Percentiles rank a stretch among this genome's conserved stretches.
These are phyloP conservation scores for Candida parachauliodes DNA, from an alignment of 805 yeast genomes.

Conservation along the genomic window DNA sequence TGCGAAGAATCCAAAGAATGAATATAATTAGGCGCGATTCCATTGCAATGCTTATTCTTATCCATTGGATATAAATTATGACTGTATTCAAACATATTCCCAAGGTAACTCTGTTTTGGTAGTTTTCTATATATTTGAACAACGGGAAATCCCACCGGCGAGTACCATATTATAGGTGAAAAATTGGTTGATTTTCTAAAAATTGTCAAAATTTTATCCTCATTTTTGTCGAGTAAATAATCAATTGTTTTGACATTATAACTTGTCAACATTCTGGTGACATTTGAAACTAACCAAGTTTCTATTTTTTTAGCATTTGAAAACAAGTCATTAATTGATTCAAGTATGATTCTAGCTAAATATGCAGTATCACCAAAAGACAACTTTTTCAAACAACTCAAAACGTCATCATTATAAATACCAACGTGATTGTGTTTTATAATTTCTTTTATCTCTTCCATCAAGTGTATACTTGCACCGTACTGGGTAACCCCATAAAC, in stretches of 20 bases:
- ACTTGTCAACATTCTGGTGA: conserved; percentile 26
- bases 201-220: neutral
- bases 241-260: conserved; percentile 16
- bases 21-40: conserved; percentile 41
- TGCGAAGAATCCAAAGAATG: conserved; percentile 42
- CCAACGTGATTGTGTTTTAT: conserved; percentile 12
- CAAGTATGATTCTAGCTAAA: conserved; percentile 19
- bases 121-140: conserved; percentile 29
- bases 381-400: neutral
- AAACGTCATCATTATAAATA: conserved; percentile 9
- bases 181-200: conserved; percentile 18
- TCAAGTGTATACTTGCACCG: conserved; percentile 36
- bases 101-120: conserved; percentile 15
- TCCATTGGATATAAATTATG: conserved; percentile 21
- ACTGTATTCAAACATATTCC: neutral
- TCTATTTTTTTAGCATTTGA: conserved; percentile 31
- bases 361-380: conserved; percentile 10
- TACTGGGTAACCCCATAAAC: conserved; percentile 41
- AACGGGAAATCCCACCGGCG: conserved; percentile 39
- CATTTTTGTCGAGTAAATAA: conserved; percentile 3
- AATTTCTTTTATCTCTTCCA: conserved; percentile 19
- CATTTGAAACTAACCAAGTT: conserved; percentile 31
- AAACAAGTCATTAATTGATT: conserved; percentile 28
- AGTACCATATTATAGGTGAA: conserved; percentile 41
- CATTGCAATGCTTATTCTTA: conserved; percentile 29